These are phyloP conservation scores for Gossypium thurberi DNA, from an alignment of 345 rosid species.

Conservation along the genomic window DNA sequence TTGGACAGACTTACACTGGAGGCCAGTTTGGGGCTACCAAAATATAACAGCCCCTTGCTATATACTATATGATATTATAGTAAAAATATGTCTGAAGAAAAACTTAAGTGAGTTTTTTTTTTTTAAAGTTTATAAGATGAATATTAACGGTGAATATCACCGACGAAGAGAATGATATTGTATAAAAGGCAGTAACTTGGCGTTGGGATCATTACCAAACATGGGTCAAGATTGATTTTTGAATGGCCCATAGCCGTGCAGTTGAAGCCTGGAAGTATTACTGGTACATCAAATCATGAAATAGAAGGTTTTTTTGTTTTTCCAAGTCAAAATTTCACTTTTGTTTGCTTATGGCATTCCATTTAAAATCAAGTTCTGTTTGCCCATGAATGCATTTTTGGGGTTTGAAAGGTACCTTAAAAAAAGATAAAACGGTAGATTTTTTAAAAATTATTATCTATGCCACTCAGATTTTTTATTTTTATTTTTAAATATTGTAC, in stretches of 20 bases:
- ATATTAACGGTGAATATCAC: not conserved
- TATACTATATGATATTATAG: not conserved
- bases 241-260: not conserved
- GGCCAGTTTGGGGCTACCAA: constrained; percentile 40
- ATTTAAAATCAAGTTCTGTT: no score
- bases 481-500: no score
- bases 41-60: not conserved
- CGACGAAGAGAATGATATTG: not conserved
- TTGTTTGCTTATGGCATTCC: not conserved
- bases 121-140: no score
- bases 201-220: not conserved
- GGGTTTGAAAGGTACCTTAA: no score
- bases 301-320: not conserved
- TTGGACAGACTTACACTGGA: constrained; percentile 72
- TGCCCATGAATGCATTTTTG: no score
- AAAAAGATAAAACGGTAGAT: no score
- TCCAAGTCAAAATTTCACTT: not conserved
- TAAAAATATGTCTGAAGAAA: not conserved
- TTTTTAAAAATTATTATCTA: no score
- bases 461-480: no score
- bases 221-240: not conserved
- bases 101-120: not conserved
- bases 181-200: no score
- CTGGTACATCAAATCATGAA: not conserved
- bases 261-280: not conserved